Percentiles rank a stretch among this genome's conserved stretches.
Conservation (phyloP, 805 yeast genomes). For the Pichia insulana region DNA sequence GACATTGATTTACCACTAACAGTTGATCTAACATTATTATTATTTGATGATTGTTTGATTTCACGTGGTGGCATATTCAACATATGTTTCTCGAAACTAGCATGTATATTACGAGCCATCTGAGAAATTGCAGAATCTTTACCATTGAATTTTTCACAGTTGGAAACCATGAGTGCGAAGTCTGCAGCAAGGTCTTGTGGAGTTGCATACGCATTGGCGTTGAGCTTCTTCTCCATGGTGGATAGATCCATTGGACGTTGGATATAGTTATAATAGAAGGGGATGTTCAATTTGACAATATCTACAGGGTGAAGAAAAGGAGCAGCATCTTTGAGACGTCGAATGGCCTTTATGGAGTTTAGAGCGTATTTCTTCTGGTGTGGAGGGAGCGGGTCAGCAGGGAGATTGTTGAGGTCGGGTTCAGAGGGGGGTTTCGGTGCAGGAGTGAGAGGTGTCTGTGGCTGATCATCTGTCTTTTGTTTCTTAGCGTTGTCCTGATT, state of each 20-base stretch:
- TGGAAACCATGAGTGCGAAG: constrained; percentile 74
- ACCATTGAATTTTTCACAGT: constrained; percentile 83
- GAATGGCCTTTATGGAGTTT: constrained; percentile 76
- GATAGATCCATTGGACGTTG: constrained; percentile 88
- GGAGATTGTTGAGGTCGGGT: constrained; percentile 64
- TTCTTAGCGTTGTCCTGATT: not conserved
- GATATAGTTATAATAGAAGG: constrained; percentile 78
- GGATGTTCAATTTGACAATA: constrained; percentile 77
- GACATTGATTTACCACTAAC: constrained; percentile 14
- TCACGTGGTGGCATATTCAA: constrained; percentile 77
- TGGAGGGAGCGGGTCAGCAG: constrained; percentile 58
- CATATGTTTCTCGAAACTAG: constrained; percentile 89
- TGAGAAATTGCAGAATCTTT: constrained; percentile 72
- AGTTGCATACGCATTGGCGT: constrained; percentile 58
- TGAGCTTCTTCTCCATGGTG: constrained; percentile 78
- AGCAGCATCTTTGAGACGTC: constrained; percentile 82
- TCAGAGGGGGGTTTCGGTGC: constrained; percentile 71
- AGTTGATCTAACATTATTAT: constrained; percentile 9
- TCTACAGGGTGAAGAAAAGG: constrained; percentile 92
- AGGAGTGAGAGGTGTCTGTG: constrained; percentile 35
- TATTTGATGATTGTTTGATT: not conserved
- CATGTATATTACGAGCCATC: constrained; percentile 87
- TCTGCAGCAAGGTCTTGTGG: constrained; percentile 66
- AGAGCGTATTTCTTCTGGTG: constrained; percentile 80
- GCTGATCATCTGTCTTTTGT: not conserved